Conservation (phyloP, 306 rosid species). For the Biancaea sappan region DNA sequence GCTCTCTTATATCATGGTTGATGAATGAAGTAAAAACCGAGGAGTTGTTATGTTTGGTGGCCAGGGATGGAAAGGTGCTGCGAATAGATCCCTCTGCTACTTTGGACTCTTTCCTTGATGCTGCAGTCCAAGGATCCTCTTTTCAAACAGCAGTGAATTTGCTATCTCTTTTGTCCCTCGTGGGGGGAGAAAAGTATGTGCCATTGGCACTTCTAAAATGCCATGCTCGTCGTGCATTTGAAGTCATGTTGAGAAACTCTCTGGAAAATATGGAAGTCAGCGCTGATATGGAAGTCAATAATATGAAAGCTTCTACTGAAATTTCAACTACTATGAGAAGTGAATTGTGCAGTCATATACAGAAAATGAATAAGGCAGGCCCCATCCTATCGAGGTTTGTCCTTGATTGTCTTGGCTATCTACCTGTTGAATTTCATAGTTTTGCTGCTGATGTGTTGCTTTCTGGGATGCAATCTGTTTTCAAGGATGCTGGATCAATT, state of each 20-base stretch:
- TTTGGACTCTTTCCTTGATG: constrained; percentile 75
- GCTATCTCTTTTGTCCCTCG: constrained; percentile 63
- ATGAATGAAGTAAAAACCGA: constrained; percentile 65
- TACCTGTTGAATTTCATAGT: constrained; percentile 71
- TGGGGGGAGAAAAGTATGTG: constrained; percentile 76
- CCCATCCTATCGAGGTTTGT: constrained; percentile 64
- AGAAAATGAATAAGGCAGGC: constrained; percentile 48
- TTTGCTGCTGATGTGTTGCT: constrained; percentile 80
- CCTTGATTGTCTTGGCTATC: constrained; percentile 70
- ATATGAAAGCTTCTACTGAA: constrained; percentile 31
- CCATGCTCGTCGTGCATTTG: constrained; percentile 71
- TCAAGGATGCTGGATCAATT: constrained; percentile 71
- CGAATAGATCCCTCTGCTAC: constrained; percentile 81
- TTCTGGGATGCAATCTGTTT: constrained; percentile 73
- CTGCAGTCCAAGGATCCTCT: constrained; percentile 78
- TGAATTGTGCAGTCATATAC: constrained; percentile 41
- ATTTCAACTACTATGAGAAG: constrained; percentile 40
- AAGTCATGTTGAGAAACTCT: constrained; percentile 62
- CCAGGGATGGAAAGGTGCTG: constrained; percentile 76
- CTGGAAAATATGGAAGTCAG: constrained; percentile 46
- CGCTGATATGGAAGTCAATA: constrained; percentile 41
- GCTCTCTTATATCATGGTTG: constrained; percentile 83
- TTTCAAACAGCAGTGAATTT: constrained; percentile 76
- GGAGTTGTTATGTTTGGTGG: constrained; percentile 75
- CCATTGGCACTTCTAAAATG: constrained; percentile 77